Conservation (phyloP, 495 filamentous ascomycete genomes). For the Podospora sp. region DNA sequence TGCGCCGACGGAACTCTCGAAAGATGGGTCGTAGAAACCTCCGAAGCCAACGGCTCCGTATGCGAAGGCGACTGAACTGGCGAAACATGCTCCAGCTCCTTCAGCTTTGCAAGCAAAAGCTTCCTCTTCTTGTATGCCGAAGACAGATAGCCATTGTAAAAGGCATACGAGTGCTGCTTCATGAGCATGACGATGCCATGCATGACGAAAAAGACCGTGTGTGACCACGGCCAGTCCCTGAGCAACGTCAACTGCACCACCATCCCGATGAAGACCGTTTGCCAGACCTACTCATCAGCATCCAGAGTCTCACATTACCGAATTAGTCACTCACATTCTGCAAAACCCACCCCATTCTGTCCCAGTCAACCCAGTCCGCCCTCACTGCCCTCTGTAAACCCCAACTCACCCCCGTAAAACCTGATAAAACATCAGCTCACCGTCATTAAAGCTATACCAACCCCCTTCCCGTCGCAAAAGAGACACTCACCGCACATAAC, state of each 20-base stretch:
- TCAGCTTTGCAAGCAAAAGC: constrained; percentile 37
- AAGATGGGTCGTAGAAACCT: constrained; percentile 43
- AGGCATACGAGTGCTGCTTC: constrained; percentile 78
- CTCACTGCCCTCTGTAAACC: constrained; percentile 60
- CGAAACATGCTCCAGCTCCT: constrained; percentile 38
- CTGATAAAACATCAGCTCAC: too few relatives aligned
- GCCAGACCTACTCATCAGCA: constrained; percentile 50
- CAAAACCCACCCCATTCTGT: constrained; percentile 64
- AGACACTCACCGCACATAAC: constrained; percentile 59
- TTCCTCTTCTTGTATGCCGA: constrained; percentile 54
- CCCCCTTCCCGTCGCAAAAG: too few relatives aligned
- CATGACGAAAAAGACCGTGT: constrained; percentile 67
- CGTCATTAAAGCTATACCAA: too few relatives aligned
- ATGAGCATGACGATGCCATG: constrained; percentile 73
- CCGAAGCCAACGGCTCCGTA: constrained; percentile 37
- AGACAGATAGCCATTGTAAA: constrained; percentile 75
- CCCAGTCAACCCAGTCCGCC: constrained; percentile 62
- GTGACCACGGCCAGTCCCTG: constrained; percentile 77
- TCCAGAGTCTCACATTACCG: not conserved
- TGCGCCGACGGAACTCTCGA: constrained; percentile 40
- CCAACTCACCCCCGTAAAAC: constrained; percentile 56
- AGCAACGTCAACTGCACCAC: constrained; percentile 63
- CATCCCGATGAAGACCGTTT: constrained; percentile 59
- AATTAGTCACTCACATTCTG: constrained; percentile 54
- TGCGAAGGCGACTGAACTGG: constrained; percentile 41